Percentiles rank a stretch among this genome's conserved stretches.
These are phyloP conservation scores for Pseudonectria foliicola DNA, from an alignment of 2,329 filamentous ascomycete species.

Conservation along the genomic window DNA sequence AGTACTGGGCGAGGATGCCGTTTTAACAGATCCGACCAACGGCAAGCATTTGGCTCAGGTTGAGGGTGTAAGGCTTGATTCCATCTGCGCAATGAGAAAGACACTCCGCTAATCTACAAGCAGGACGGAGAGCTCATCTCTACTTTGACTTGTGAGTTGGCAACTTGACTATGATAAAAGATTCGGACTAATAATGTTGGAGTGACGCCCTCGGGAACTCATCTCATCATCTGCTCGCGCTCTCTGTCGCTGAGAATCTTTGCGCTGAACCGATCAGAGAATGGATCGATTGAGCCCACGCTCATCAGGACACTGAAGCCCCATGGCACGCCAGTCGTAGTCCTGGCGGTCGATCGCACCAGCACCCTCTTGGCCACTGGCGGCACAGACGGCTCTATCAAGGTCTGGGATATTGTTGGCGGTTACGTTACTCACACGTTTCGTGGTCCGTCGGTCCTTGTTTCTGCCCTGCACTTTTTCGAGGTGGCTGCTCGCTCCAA, in stretches of 20 bases:
- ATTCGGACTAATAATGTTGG: conserved; percentile 13
- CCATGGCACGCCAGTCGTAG: conserved; percentile 82
- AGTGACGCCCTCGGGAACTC: conserved; percentile 84
- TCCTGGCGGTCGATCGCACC: conserved; percentile 76
- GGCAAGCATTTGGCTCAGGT: conserved; percentile 77
- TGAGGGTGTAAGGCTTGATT: conserved; percentile 60
- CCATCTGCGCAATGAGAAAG: not conserved
- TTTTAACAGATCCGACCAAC: conserved; percentile 78
- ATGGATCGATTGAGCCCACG: conserved; percentile 54
- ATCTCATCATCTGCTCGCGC: conserved; percentile 85
- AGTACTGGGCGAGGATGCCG: conserved; percentile 83
- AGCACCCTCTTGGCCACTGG: conserved; percentile 88
- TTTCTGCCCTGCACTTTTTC: conserved; percentile 90
- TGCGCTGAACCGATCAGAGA: conserved; percentile 55
- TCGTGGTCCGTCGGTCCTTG: conserved; percentile 81
- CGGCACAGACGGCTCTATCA: conserved; percentile 86
- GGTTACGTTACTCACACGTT: conserved; percentile 95
- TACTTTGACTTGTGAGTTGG: conserved; percentile 53
- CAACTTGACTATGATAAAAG: conserved; percentile 2
- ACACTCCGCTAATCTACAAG: conserved; percentile 11
- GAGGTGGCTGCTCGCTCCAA: conserved; percentile 51
- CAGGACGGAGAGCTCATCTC: conserved; percentile 77
- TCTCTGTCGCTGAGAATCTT: conserved; percentile 96
- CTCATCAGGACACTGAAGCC: conserved; percentile 79
- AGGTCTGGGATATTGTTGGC: conserved; percentile 89